Evolutionary conservation across 2,329 filamentous ascomycete genomes (phyloP).

Genomic region (Colletotrichum eleusines): DNA sequence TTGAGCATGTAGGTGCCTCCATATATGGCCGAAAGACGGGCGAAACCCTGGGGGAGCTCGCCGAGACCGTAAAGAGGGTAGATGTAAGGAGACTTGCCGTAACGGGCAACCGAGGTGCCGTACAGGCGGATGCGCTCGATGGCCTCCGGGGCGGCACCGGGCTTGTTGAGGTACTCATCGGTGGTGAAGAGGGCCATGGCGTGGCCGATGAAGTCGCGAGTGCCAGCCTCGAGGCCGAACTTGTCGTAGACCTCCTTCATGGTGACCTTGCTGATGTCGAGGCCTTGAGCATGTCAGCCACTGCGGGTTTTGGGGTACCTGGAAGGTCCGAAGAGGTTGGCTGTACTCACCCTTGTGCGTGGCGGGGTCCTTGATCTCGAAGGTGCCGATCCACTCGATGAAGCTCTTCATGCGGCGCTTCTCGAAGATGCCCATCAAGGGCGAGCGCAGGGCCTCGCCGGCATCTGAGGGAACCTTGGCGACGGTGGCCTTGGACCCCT

Average conservation of each 20-base stretch:
- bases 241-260: slow-evolving; percentile 99
- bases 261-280: slow-evolving; percentile 81
- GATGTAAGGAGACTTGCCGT: slow-evolving; percentile 99
- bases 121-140: slow-evolving; percentile 95
- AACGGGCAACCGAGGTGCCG: slow-evolving; percentile 96
- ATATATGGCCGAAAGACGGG: slow-evolving; percentile 97
- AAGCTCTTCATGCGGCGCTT: slow-evolving; percentile 98
- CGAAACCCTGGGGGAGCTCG: slow-evolving; percentile 97
- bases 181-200: slow-evolving; percentile 98
- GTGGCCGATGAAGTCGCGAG: slow-evolving; percentile 96
- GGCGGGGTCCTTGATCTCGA: slow-evolving; percentile 82
- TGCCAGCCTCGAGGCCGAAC: slow-evolving; percentile 89
- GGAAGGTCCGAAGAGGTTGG: not conserved
- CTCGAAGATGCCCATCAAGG: slow-evolving; percentile 97
- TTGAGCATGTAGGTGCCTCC: slow-evolving; percentile 99
- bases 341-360: slow-evolving; percentile 84
- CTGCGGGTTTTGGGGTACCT: not conserved
- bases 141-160: slow-evolving; percentile 82
- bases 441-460: slow-evolving; percentile 88
- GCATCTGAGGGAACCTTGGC: slow-evolving; percentile 98
- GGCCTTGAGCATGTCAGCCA: slow-evolving; percentile 63
- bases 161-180: slow-evolving; percentile 80
- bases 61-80: slow-evolving; percentile 98
- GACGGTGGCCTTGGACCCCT: slow-evolving; percentile 85
- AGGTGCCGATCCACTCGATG: slow-evolving; percentile 93